phyloP scores from a whole-genome alignment of 768 basidiomycete genomes.

The Suillus occidentalis region DNA sequence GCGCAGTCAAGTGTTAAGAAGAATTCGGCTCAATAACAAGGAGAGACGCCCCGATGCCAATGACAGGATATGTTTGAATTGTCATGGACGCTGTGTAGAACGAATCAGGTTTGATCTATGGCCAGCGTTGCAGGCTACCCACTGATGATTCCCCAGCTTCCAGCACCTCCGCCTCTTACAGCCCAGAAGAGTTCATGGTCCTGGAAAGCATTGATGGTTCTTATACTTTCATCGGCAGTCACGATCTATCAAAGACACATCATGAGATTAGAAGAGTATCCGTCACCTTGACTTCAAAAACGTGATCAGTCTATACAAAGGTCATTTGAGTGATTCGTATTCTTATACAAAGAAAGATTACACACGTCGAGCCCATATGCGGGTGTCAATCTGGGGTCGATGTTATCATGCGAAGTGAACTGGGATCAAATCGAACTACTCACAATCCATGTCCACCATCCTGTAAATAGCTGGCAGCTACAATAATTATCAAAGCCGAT shows the following conservation, averaged over 20 bases:
- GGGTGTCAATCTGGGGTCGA: conserved; percentile 31
- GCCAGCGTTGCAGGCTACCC: conserved; percentile 3
- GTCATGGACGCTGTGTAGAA: conserved; percentile 17
- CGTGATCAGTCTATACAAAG: conserved; percentile 40
- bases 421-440: not conserved
- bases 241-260: conserved; percentile 30
- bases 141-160: conserved; percentile 49
- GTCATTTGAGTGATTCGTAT: not conserved
- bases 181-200: conserved; percentile 56
- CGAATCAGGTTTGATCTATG: not conserved
- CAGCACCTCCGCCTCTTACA: conserved; percentile 50
- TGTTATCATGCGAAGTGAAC: not conserved
- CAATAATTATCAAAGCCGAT: conserved; percentile 59
- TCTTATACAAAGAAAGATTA: not conserved
- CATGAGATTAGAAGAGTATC: not conserved
- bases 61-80: conserved; percentile 11
- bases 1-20: conserved; percentile 12
- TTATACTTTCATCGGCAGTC: conserved; percentile 38
- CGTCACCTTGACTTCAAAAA: conserved; percentile 40
- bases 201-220: conserved; percentile 40
- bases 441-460: conserved; percentile 48
- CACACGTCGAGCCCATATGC: conserved; percentile 43
- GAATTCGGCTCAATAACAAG: conserved; percentile 11
- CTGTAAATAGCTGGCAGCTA: conserved; percentile 48
- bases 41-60: conserved; percentile 14